Base-by-base conservation (phyloP, 2,329 filamentous ascomycete species). In the Monosporascus ibericus region DNA sequence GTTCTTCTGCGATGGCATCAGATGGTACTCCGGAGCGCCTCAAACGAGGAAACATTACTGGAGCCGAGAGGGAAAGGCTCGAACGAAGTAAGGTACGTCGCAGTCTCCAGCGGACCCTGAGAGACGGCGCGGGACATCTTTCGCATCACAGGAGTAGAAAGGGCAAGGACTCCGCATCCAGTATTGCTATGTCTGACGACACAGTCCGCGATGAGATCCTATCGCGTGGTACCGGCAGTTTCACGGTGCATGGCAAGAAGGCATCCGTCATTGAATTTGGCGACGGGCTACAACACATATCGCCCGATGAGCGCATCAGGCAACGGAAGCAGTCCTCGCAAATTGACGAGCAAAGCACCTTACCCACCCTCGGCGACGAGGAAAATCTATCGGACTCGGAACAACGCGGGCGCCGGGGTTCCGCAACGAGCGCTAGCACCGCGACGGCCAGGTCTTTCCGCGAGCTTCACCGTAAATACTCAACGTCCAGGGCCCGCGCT, bases 211-310 rank as follows among this genome's bases (percentile, higher is more conserved):
- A 87, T 38, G 87, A 90, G 60, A 84, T 87, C 11, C 77, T 99
- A 14, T 77, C 87, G 6, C 84, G 94, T 47, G 87, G 87, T 14
- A 84, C 88, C 14, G 90, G 90, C 5, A 95, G 90, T 62, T 99
- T 99, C 68, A 95, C 94, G 4, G 86, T 99, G 4, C 94, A 99
- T 65, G 92, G 94, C 55, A 99, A 97, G 75, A 97, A 99, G 70
- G 94, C 94, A 3, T 96, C 91, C 1, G 89, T 99, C 52, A 90
- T 99, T 60, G 95, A 90, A n/a, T 95, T 99, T 66, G 91, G 92
- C 8, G 85, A 86, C n/a, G 92, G 96, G 61, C 85, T 96, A 74
- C 86, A 92, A 63, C 86, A 81, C 54, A 82, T 92, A 70, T 80
- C 86, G 1, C 79, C 84, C 0, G 88, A 92, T 55, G 87, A 92